Conservation (phyloP, 2,329 filamentous ascomycete species). For the Aspergillus floridensis region DNA sequence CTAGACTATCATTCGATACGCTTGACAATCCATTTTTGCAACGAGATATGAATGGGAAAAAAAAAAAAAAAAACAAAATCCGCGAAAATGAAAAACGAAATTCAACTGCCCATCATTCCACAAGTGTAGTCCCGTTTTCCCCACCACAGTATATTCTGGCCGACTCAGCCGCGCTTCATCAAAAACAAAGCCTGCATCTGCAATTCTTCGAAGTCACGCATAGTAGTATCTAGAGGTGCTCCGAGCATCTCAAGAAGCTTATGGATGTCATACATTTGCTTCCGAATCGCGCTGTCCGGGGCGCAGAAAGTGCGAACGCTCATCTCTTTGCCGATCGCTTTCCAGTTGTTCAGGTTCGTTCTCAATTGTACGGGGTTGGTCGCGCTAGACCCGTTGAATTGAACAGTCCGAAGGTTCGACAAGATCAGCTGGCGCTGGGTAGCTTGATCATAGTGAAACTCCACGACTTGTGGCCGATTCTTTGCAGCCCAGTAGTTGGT, state of each 20-base stretch:
- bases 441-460: constrained; percentile 54
- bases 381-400: constrained; percentile 46
- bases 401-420: constrained; percentile 45
- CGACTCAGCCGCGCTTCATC: constrained; percentile 25
- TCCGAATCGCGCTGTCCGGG: constrained; percentile 49
- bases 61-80: too few relatives aligned
- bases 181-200: constrained; percentile 31
- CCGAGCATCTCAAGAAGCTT: constrained; percentile 51
- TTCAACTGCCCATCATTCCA: too few relatives aligned
- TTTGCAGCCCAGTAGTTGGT: constrained; percentile 45
- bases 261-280: constrained; percentile 50
- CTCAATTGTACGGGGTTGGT: constrained; percentile 39
- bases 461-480: constrained; percentile 48
- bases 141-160: too few relatives aligned
- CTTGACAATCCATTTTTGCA: too few relatives aligned
- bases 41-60: too few relatives aligned
- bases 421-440: constrained; percentile 51
- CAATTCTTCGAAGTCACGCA: constrained; percentile 40
- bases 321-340: constrained; percentile 47
- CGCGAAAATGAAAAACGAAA: too few relatives aligned
- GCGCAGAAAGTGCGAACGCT: constrained; percentile 51
- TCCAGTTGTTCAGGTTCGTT: constrained; percentile 53
- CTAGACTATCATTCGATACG: background rate
- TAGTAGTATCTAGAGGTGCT: constrained; percentile 39
- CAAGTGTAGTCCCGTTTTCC: too few relatives aligned